Percentiles rank a stretch among this genome's conserved stretches.
Conservation (phyloP, 768 basidiomycete species). For the Pleurotus citrinopileatus region DNA sequence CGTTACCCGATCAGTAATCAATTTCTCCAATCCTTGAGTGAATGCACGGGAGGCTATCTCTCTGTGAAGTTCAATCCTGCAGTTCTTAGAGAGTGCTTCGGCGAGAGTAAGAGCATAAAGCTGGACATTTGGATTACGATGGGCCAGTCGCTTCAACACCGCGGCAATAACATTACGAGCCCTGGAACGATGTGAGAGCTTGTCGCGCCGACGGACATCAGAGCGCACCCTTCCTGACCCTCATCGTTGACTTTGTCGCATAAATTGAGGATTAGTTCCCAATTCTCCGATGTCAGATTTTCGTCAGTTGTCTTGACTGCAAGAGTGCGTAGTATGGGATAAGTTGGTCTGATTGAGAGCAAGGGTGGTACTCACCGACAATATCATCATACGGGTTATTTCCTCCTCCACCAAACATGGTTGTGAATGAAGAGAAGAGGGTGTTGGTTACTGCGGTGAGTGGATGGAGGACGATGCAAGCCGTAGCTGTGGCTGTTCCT, state of each 20-base stretch:
- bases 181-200: constrained; percentile 37
- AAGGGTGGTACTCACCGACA: constrained; percentile 60
- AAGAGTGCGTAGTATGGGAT: constrained; percentile 5
- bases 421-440: constrained; percentile 8
- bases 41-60: constrained; percentile 91
- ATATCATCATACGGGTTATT: constrained; percentile 87
- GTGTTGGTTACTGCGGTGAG: constrained; percentile 8
- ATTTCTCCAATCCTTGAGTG: constrained; percentile 82
- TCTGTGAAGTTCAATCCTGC: constrained; percentile 71
- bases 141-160: constrained; percentile 84
- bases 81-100: constrained; percentile 92
- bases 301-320: constrained; percentile 96
- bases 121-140: constrained; percentile 96
- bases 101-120: constrained; percentile 86
- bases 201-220: neutral
- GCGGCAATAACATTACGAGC: constrained; percentile 85
- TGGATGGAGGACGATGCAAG: constrained; percentile 3
- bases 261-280: constrained; percentile 92
- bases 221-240: constrained; percentile 75
- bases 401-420: constrained; percentile 71
- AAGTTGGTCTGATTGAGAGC: neutral
- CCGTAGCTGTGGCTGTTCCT: constrained; percentile 26
- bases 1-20: constrained; percentile 82
- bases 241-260: constrained; percentile 96
- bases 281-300: constrained; percentile 91